Conservation (phyloP, 345 rosid species). For the Aegle marmelos region DNA sequence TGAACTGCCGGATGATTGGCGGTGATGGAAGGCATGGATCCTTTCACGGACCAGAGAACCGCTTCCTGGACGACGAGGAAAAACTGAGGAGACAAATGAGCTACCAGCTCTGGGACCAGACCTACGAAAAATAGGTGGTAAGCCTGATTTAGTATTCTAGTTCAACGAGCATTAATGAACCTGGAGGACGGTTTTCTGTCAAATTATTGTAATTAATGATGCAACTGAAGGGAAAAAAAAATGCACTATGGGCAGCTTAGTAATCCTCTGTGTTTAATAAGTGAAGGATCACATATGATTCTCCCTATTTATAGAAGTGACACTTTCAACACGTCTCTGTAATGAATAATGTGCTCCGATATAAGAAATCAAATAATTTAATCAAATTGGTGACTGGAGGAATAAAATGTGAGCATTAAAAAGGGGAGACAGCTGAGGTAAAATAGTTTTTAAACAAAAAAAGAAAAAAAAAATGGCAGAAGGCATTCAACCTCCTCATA, state of each 20-base stretch:
- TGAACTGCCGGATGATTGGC: conserved; percentile 41
- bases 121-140: conserved; percentile 23
- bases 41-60: conserved; percentile 43
- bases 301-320: neutral
- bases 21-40: conserved; percentile 44
- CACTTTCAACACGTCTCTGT: neutral
- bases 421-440: neutral
- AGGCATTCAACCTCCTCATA: neutral
- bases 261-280: neutral
- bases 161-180: neutral
- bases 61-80: conserved; percentile 47
- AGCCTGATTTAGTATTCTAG: neutral
- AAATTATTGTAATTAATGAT: neutral
- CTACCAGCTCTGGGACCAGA: conserved; percentile 46
- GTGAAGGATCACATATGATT: neutral
- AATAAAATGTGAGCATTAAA: neutral
- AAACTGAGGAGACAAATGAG: conserved; percentile 38
- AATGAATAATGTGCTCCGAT: neutral
- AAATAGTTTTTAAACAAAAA: too few relatives aligned
- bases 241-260: neutral
- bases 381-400: neutral
- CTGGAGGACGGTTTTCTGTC: neutral
- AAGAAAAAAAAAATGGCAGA: neutral
- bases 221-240: neutral
- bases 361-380: neutral